Conservation (phyloP, 176 grass and related monocot genomes). For the Elymus sibiricus region DNA sequence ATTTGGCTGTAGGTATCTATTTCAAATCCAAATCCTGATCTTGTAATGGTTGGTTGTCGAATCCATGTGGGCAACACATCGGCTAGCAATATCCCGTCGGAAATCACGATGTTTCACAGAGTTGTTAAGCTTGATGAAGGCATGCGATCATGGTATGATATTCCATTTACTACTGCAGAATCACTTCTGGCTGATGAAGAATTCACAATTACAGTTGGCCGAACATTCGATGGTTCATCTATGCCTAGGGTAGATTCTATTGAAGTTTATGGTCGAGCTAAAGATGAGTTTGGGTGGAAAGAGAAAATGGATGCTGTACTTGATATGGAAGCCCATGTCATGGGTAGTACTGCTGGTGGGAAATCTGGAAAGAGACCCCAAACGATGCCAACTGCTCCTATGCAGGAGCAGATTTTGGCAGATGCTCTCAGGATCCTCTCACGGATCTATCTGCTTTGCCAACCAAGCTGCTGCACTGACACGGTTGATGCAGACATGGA, state of each 20-base stretch:
- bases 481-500: conserved; percentile 49
- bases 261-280: conserved; percentile 89
- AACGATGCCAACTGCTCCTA: conserved; percentile 51
- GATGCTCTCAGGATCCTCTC: conserved; percentile 86
- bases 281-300: conserved; percentile 99
- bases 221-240: conserved; percentile 69
- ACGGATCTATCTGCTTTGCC: conserved; percentile 70
- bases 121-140: conserved; percentile 85
- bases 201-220: conserved; percentile 70
- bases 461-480: conserved; percentile 37
- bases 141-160: conserved; percentile 91
- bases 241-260: conserved; percentile 77
- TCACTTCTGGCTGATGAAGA: conserved; percentile 94
- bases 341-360: conserved; percentile 38
- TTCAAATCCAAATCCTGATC: conserved; percentile 84
- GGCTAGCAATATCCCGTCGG: conserved; percentile 79
- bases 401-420: conserved; percentile 91
- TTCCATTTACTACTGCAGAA: conserved; percentile 91
- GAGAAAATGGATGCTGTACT: conserved; percentile 97
- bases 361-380: conserved; percentile 49
- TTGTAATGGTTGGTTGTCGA: conserved; percentile 90
- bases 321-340: conserved; percentile 72
- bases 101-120: conserved; percentile 84
- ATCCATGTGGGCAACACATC: conserved; percentile 95
- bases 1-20: conserved; percentile 65